These are phyloP conservation scores for Mycena polygramma DNA, from an alignment of 768 basidiomycete species.

Conservation along the genomic window DNA sequence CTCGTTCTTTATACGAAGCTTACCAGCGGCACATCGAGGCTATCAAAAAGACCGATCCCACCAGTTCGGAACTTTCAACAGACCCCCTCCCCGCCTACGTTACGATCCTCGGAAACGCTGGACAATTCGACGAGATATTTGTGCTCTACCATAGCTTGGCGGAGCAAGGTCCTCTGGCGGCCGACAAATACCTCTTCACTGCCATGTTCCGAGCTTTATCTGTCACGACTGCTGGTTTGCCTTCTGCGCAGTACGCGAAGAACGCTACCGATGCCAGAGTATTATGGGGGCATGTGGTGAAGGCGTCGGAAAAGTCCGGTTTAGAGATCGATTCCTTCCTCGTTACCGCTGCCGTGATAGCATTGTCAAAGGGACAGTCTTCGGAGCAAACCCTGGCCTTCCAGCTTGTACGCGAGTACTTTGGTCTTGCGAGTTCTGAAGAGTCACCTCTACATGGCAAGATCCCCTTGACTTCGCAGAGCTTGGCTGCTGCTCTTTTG, in stretches of 20 bases:
- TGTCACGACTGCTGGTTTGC: constrained; percentile 41
- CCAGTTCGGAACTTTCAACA: constrained; percentile 61
- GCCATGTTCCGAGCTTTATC: constrained; percentile 71
- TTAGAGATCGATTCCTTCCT: constrained; percentile 68
- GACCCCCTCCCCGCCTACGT: constrained; percentile 73
- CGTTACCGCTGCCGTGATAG: constrained; percentile 65
- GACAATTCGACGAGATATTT: constrained; percentile 75
- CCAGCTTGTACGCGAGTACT: constrained; percentile 71
- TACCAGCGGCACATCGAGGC: constrained; percentile 65
- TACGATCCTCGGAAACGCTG: constrained; percentile 71
- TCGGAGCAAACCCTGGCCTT: constrained; percentile 78
- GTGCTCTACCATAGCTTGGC: constrained; percentile 82
- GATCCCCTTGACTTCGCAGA: constrained; percentile 58
- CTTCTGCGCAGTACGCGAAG: constrained; percentile 48
- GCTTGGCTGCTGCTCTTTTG: constrained; percentile 67
- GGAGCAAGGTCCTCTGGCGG: constrained; percentile 70
- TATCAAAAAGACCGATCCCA: constrained; percentile 61
- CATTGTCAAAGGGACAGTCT: constrained; percentile 67
- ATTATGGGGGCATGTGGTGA: constrained; percentile 77
- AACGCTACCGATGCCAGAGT: constrained; percentile 77
- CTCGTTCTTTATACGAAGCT: constrained; percentile 70
- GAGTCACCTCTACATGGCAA: constrained; percentile 53
- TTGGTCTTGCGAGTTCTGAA: constrained; percentile 67
- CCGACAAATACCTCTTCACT: constrained; percentile 73
- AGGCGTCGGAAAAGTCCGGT: constrained; percentile 60